These are phyloP conservation scores for Xylaria sp. DNA, from an alignment of 2,329 filamentous ascomycete genomes.

Conservation along the genomic window DNA sequence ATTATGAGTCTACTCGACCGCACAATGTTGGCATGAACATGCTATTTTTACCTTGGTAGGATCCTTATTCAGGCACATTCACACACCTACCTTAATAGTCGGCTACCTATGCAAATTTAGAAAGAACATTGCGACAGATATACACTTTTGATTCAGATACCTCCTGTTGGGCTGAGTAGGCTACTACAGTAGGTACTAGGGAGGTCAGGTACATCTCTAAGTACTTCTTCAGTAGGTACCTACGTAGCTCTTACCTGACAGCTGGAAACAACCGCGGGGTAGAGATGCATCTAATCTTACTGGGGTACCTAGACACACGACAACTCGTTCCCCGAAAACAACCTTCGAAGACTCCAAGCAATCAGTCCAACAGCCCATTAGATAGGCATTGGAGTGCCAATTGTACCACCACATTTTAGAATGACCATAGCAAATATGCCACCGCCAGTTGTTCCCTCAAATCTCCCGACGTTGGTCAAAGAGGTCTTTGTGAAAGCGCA, in stretches of 20 bases:
- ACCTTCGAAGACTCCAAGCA: neutral
- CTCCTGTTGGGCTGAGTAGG: neutral
- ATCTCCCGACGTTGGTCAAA: constrained; percentile 64
- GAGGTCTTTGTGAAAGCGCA: constrained; percentile 61
- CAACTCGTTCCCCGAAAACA: neutral
- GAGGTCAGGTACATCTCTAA: neutral
- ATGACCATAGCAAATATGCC: constrained; percentile 50
- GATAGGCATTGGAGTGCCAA: neutral
- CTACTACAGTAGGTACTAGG: too few species aligned
- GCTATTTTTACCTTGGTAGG: neutral
- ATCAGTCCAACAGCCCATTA: neutral
- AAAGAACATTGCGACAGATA: neutral
- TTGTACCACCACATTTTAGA: constrained; percentile 37
- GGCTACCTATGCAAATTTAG: neutral
- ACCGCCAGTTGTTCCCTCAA: constrained; percentile 55
- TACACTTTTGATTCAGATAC: neutral
- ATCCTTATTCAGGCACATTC: neutral
- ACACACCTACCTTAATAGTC: neutral
- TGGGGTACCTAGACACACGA: too few species aligned
- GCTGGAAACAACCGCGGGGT: neutral
- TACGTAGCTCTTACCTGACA: too few species aligned
- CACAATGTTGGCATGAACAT: neutral
- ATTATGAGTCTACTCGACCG: neutral
- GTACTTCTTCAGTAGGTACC: too few species aligned
- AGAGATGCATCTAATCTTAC: too few species aligned